Base-by-base conservation (phyloP, 2,329 filamentous ascomycete genomes). In the Hypoxylon sp. region DNA sequence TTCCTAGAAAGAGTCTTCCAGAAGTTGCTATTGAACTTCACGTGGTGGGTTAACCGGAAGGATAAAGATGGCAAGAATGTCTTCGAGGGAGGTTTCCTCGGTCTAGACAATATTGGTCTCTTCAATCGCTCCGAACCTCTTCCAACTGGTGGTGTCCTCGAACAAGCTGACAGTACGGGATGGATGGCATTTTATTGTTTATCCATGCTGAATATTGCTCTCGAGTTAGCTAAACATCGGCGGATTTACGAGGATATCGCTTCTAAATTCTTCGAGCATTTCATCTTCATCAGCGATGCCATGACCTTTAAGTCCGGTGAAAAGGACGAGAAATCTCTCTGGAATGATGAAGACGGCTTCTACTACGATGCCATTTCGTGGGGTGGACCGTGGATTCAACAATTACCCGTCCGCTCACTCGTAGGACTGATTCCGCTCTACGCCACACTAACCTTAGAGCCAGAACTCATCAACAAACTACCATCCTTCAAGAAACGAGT, bases 121-220 rank as follows among this genome's bases (percentile, higher is more conserved):
- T 98, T 98, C 87, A 98, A 98, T 81, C 92, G 95, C 49, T 98
- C 95, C 0, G 95, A 98, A 79, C 94, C 96, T 25, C 83, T 98
- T 41, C 95, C 95, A 0, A 98, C 96, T 0, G 95, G 95, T 32
- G 95, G 96, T 80, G 91, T 94, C 2, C 87, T 98, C 7, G 95
- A 98, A 80, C 95, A 98, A 82, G 96, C 96, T 17, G 95, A 98
- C 84, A 97, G 94, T 78, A 98, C 95, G 9, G 95, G 95, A 32
- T 98, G 95, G 95, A 98, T 98, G 95, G 95, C 93, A 9, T 98
- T 98, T 80, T 98, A 97, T 83, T 97, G 92, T 76, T 82, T 98
- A 69, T 94, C 90, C 82, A 98, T 98, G 95, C 86, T 98, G 76
- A 98, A 98, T 81, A 98, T 98, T 76, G 91, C 94, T 13, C 87